Evolutionary conservation across 2,329 filamentous ascomycete genomes (phyloP), one percentile per base, ranked within the genome.

Genomic region (Pezicula radicicola): DNA sequence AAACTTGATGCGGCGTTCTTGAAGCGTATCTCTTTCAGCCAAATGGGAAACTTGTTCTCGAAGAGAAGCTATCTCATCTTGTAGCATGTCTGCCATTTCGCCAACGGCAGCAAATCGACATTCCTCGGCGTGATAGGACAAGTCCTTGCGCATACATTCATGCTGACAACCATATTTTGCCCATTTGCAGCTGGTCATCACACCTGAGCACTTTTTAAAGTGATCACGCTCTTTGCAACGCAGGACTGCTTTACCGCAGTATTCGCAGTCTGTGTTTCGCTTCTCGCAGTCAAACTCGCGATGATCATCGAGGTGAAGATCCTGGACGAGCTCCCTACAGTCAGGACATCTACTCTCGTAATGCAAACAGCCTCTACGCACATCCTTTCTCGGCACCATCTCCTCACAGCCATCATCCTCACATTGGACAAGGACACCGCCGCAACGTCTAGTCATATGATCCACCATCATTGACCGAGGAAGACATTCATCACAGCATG

Each of bases 401-500:
- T 79, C 75, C 28, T 71, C 66, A 63, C 84, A 87, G 3, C 65
- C 62, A 13, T 72, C 62, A 35, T 79, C 77, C 0, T 80, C 76
- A 58, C 84, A 87, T n/a, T 72, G 70, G 18, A 83, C 77, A 30
- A 76, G 68, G 5, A 76, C 77, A 59, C 78, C 83, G 1, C 72
- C 72, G 61, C 84, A 87, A 46, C 83, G 79, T 18, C 73, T 73
- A 7, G 75, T 74, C 39, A 83, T 74, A 60, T 87, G 84, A 25
- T 74, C 72, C 58, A 79, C 74, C 8, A 85, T 72, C 25, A 76
- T 71, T 40, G 81, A 79, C 8, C 84, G 74, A 6, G 77, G 70
- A 44, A 81, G 68, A 9, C 76, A 68, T 37, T 73, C 68, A 36
- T 68, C 65, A 63, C 84, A 87, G 8, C 80, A 80, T 35, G 83